A percentile compares a stretch with the other conserved stretches of the same genome.
Evolutionary conservation across 2,329 filamentous ascomycete species (phyloP).

Genomic region (Coccinonectria pachysandricola): DNA sequence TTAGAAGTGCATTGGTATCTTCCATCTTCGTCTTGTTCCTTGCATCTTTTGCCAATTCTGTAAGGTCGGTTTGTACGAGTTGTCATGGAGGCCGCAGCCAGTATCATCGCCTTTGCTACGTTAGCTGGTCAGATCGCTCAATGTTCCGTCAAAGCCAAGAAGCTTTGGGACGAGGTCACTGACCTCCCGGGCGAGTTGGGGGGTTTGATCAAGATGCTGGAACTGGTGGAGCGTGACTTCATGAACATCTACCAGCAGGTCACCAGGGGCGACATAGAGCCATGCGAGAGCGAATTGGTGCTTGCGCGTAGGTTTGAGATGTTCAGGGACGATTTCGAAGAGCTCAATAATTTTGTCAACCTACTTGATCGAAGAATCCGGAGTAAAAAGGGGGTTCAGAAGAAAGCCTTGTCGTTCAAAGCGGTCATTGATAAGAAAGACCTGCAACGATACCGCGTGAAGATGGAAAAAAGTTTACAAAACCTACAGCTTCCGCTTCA

Average conservation of each 20-base stretch:
- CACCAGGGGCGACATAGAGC: slow-evolving; percentile 1
- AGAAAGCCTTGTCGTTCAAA: slow-evolving; percentile 11
- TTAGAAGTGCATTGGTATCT: too few relatives aligned
- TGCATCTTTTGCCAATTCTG: too few relatives aligned
- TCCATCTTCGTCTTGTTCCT: too few relatives aligned
- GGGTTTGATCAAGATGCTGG: slow-evolving; percentile 10
- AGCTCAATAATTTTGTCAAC: slow-evolving; percentile 8
- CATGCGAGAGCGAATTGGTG: slow-evolving; percentile 3
- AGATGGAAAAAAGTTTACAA: slow-evolving; percentile 7
- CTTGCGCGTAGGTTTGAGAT: slow-evolving; percentile 3
- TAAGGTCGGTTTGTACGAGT: too few relatives aligned
- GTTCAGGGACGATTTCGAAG: slow-evolving; percentile 6
- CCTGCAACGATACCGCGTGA: slow-evolving; percentile 8
- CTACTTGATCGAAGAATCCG: slow-evolving; percentile 8
- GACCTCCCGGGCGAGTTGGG: slow-evolving; percentile 13
- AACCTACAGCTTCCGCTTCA: slow-evolving; percentile 9
- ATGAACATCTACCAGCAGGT: slow-evolving; percentile 8
- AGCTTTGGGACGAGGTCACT: slow-evolving; percentile 16
- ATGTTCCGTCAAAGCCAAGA: slow-evolving; percentile 10
- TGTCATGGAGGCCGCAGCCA: slow-evolving; percentile 14
- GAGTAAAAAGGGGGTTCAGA: slow-evolving; percentile 5
- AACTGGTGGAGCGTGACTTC: slow-evolving; percentile 9
- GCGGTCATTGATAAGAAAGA: slow-evolving; percentile 11
- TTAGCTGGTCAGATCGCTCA: slow-evolving; percentile 11
- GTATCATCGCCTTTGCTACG: slow-evolving; percentile 16